Percentiles rank a stretch among this genome's conserved stretches.
phyloP scores from a whole-genome alignment of 148 eudicot genomes.

The Cornus suecica region DNA sequence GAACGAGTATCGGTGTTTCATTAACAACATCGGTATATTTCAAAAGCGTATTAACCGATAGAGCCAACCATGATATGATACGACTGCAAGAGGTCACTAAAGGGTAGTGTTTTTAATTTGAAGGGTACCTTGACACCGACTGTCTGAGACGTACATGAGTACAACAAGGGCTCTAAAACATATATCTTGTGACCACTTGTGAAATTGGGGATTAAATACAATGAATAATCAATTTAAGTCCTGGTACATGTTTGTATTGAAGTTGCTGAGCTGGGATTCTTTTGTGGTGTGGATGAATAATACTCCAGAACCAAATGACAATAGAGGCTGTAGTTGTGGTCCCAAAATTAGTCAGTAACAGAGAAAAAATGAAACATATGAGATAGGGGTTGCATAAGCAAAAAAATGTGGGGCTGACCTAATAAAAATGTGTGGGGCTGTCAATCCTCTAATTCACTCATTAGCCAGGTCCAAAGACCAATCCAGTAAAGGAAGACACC shows the following conservation, averaged over 20 bases:
- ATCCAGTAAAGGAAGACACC: not conserved
- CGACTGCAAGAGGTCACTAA: not conserved
- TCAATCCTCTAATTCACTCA: conserved; percentile 5
- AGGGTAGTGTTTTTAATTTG: not conserved
- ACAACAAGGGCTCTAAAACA: not conserved
- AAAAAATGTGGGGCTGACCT: conserved; percentile 18
- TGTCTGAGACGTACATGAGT: not conserved
- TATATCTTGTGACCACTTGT: not conserved
- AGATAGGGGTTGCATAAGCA: conserved; percentile 14
- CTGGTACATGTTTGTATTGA: not conserved
- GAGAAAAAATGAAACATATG: not conserved
- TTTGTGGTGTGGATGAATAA: conserved; percentile 17
- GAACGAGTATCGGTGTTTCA: no score
- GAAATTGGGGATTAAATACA: conserved; percentile 1
- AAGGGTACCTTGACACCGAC: not conserved
- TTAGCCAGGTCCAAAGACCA: not conserved
- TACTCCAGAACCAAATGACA: conserved; percentile 16
- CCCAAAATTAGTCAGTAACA: conserved; percentile 20
- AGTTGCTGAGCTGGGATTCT: conserved; percentile 24
- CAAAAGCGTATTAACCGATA: no score
- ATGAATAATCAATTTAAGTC: conserved; percentile 2
- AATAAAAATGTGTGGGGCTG: conserved; percentile 15
- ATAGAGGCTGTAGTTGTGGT: conserved; percentile 16
- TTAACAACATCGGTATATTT: no score
- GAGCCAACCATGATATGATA: no score